Conservation (phyloP, 352 stramenopile genomes). For the Phytophthora cryptogea region DNA sequence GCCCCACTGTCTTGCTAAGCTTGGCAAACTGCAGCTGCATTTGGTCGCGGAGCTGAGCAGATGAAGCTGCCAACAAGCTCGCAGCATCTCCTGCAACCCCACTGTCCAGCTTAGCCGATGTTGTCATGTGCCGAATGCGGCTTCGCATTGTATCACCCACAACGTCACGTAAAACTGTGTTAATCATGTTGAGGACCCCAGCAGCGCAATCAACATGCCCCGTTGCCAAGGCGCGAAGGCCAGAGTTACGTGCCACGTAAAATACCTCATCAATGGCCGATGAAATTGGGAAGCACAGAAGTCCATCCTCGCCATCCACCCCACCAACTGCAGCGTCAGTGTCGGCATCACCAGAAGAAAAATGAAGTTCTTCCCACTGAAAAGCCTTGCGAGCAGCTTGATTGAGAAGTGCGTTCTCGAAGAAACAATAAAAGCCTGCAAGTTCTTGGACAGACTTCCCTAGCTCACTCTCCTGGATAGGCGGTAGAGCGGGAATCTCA, state of each 20-base stretch:
- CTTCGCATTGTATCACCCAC: constrained; percentile 80
- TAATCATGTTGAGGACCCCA: constrained; percentile 88
- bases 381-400: constrained; percentile 84
- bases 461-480: constrained; percentile 73
- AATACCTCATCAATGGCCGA: constrained; percentile 89
- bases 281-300: constrained; percentile 75
- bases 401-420: constrained; percentile 81
- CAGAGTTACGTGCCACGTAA: constrained; percentile 85
- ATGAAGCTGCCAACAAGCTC: constrained; percentile 50
- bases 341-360: constrained; percentile 40
- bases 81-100: constrained; percentile 37
- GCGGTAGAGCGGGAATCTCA: constrained; percentile 41
- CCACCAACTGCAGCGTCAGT: constrained; percentile 6
- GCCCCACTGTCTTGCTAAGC: constrained; percentile 81
- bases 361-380: constrained; percentile 83
- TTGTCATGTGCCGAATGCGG: constrained; percentile 75
- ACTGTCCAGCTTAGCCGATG: constrained; percentile 65
- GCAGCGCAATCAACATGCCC: constrained; percentile 83
- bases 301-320: constrained; percentile 25
- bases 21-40: constrained; percentile 88
- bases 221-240: constrained; percentile 76
- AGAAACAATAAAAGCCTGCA: constrained; percentile 86
- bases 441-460: constrained; percentile 85
- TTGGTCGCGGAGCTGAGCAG: constrained; percentile 82
- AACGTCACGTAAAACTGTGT: constrained; percentile 77